Percentiles rank a stretch among this genome's conserved stretches.
These are phyloP conservation scores for Rhizophora apiculata DNA, from an alignment of 345 rosid genomes.

Conservation along the genomic window DNA sequence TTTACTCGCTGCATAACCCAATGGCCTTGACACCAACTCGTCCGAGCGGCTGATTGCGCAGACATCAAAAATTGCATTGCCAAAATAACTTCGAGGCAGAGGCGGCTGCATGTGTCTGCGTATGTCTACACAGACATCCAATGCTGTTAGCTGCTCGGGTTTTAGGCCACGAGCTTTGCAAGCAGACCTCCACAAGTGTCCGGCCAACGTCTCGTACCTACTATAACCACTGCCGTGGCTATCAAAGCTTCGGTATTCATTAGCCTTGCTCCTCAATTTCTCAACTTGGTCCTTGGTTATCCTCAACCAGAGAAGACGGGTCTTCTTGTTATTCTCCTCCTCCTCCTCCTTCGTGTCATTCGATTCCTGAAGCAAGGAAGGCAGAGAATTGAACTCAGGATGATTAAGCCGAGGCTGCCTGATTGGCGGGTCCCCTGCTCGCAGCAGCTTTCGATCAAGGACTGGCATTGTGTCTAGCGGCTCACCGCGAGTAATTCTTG, in stretches of 20 bases:
- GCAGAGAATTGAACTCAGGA: slow-evolving; percentile 19
- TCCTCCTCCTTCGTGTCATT: slow-evolving; percentile 8
- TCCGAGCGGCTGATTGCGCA: slow-evolving; percentile 37
- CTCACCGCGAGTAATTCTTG: background rate
- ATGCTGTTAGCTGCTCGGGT: slow-evolving; percentile 43
- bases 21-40: slow-evolving; percentile 35
- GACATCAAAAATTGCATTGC: slow-evolving; percentile 45
- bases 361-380: slow-evolving; percentile 38
- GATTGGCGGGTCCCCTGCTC: background rate
- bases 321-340: slow-evolving; percentile 42
- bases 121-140: slow-evolving; percentile 26
- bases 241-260: slow-evolving; percentile 9
- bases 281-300: slow-evolving; percentile 44
- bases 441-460: background rate
- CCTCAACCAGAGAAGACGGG: slow-evolving; percentile 37
- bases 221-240: slow-evolving; percentile 30
- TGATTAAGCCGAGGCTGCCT: background rate
- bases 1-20: slow-evolving; percentile 36
- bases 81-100: slow-evolving; percentile 26
- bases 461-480: background rate
- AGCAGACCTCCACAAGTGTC: slow-evolving; percentile 36
- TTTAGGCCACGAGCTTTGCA: slow-evolving; percentile 34
- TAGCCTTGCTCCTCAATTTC: slow-evolving; percentile 40
- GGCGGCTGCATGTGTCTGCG: slow-evolving; percentile 10
- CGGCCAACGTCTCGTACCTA: slow-evolving; percentile 34